Evolutionary conservation across 2,329 filamentous ascomycete genomes (phyloP).

Genomic region (Diaporthe citriasiana): DNA sequence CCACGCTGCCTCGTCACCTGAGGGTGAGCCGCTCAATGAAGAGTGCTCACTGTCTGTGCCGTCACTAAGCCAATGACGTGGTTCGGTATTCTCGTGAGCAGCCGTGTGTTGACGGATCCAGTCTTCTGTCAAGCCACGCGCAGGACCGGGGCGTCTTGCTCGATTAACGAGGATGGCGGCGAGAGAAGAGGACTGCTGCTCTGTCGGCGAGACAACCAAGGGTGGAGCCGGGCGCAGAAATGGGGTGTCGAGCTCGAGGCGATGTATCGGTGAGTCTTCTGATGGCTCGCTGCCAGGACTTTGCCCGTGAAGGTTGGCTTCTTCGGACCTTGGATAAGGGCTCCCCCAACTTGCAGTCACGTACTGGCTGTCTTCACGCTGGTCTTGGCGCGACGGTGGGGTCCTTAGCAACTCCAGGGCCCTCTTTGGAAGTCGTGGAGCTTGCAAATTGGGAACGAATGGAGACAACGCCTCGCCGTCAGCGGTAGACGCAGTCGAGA

Average conservation of each 20-base stretch:
- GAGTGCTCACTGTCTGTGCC: constrained; percentile 80
- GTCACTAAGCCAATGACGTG: constrained; percentile 88
- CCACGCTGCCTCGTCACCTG: constrained; percentile 62
- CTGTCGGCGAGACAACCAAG: constrained; percentile 53
- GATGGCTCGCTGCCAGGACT: constrained; percentile 72
- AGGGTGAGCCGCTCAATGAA: constrained; percentile 78
- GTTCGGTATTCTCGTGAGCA: constrained; percentile 77
- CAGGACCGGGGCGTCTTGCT: constrained; percentile 64
- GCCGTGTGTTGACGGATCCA: constrained; percentile 90
- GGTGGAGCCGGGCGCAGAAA: constrained; percentile 71
- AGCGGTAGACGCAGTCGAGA: constrained; percentile 74
- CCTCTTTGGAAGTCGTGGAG: constrained; percentile 70
- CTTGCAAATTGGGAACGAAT: constrained; percentile 69
- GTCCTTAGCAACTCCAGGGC: constrained; percentile 69
- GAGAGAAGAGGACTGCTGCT: constrained; percentile 54
- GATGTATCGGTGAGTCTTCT: constrained; percentile 72
- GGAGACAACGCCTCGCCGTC: constrained; percentile 71
- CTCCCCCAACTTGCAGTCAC: constrained; percentile 91
- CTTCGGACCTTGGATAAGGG: constrained; percentile 81
- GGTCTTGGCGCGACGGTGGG: constrained; percentile 57
- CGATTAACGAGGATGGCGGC: constrained; percentile 74
- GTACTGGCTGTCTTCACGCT: constrained; percentile 59
- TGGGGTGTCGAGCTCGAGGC: constrained; percentile 72
- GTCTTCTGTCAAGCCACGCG: constrained; percentile 80
- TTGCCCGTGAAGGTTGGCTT: constrained; percentile 61